phyloP scores from a whole-genome alignment of 192 early-diverging fungal genomes.

The Coemansia sp. region DNA sequence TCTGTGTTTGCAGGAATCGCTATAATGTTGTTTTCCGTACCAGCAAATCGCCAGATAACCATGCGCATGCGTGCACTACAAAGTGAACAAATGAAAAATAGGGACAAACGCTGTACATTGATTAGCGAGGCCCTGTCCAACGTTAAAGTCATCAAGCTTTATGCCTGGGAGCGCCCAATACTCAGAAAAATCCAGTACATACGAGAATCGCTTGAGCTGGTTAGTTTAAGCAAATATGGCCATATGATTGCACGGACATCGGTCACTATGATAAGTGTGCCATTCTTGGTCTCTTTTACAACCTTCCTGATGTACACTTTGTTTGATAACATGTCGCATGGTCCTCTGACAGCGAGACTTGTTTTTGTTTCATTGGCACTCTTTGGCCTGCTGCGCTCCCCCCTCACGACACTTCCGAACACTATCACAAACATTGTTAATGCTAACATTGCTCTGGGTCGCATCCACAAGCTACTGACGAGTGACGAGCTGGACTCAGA shows the following conservation, averaged over 20 bases:
- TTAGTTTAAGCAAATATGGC: constrained; percentile 76
- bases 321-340: constrained; percentile 54
- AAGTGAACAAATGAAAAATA: constrained; percentile 82
- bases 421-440: constrained; percentile 77
- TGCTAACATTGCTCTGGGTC: constrained; percentile 77
- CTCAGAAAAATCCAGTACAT: constrained; percentile 60
- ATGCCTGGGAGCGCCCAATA: constrained; percentile 91
- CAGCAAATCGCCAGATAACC: constrained; percentile 60
- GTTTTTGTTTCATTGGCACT: constrained; percentile 88
- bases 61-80: constrained; percentile 35
- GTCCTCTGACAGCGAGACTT: constrained; percentile 61
- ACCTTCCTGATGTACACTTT: constrained; percentile 79
- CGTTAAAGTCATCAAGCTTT: constrained; percentile 95
- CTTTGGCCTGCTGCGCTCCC: constrained; percentile 93
- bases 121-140: constrained; percentile 87
- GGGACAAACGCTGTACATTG: constrained; percentile 67
- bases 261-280: constrained; percentile 77
- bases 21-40: constrained; percentile 78
- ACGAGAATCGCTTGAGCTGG: constrained; percentile 75
- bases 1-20: constrained; percentile 83
- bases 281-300: constrained; percentile 83
- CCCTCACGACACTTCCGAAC: constrained; percentile 78
- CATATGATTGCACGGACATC: constrained; percentile 60
- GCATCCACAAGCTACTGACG: constrained; percentile 76
- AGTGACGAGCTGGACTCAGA: constrained; percentile 77